A percentile compares a stretch with the other conserved stretches of the same genome.
Evolutionary conservation across 1,284 basidiomycete genomes (phyloP).

Genomic region (Ganoderma resinaceum): DNA sequence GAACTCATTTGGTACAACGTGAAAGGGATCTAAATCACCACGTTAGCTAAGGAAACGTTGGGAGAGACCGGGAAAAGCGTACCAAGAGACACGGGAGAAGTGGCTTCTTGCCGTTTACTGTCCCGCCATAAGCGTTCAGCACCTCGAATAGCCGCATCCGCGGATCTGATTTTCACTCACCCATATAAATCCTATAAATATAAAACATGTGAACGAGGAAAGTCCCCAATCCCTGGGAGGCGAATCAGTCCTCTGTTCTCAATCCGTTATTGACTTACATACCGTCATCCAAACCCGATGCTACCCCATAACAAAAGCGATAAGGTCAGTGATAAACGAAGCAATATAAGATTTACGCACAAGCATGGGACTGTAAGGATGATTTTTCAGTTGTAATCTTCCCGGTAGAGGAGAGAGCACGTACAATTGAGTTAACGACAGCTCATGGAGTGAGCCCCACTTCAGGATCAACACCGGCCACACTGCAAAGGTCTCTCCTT

Average conservation of each 20-base stretch:
- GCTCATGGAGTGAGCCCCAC: neutral
- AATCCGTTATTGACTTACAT: neutral
- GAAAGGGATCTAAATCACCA: neutral
- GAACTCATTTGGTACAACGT: neutral
- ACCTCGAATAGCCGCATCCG: neutral
- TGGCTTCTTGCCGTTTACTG: neutral
- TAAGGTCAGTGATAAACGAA: neutral
- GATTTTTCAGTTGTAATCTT: neutral
- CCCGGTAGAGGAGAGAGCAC: neutral
- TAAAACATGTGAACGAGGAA: constrained; percentile 6
- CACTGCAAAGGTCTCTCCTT: neutral
- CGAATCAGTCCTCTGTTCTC: neutral
- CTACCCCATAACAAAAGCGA: neutral
- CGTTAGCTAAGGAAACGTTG: neutral
- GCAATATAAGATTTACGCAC: neutral
- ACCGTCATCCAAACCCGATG: neutral
- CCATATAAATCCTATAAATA: constrained; percentile 4
- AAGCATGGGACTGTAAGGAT: neutral
- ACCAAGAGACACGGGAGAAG: neutral
- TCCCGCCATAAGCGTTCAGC: neutral
- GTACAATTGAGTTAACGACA: neutral
- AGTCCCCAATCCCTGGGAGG: neutral
- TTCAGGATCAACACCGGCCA: constrained; percentile 9
- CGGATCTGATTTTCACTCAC: neutral
- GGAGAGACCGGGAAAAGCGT: neutral